Conservation (phyloP, 192 early-diverging fungal genomes). For the Phlyctochytrium bullatum region DNA sequence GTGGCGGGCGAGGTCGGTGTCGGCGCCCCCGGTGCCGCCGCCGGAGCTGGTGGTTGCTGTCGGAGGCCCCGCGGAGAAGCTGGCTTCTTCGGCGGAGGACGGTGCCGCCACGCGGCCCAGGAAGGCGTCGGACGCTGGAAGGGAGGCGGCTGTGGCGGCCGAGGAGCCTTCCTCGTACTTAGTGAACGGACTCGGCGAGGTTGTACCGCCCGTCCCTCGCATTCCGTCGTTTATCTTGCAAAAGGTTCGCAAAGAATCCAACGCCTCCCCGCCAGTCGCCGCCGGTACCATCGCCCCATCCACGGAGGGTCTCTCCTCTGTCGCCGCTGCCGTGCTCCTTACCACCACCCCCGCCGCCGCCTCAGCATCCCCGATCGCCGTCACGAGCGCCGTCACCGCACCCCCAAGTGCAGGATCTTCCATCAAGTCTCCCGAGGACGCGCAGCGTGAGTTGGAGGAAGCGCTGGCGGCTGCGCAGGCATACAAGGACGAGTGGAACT, state of each 20-base stretch:
- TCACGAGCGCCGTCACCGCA: too few relatives aligned
- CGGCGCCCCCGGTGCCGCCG: not conserved
- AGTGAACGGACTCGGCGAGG: too few relatives aligned
- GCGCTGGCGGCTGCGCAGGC: constrained; percentile 1
- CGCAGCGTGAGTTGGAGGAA: not conserved
- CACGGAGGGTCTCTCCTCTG: not conserved
- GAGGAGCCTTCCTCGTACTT: too few relatives aligned
- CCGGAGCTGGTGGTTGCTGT: too few relatives aligned
- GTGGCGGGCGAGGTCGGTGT: not conserved
- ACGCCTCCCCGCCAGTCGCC: too few relatives aligned
- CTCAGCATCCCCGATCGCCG: not conserved
- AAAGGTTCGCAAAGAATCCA: not conserved
- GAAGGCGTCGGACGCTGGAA: too few relatives aligned
- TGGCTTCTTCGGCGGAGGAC: not conserved
- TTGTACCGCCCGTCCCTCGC: not conserved
- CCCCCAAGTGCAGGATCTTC: too few relatives aligned
- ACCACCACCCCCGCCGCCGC: not conserved
- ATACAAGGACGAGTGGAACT: not conserved
- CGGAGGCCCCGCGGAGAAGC: not conserved
- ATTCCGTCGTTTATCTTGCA: not conserved
- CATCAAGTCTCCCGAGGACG: not conserved
- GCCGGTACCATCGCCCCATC: too few relatives aligned
- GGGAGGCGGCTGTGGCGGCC: too few relatives aligned
- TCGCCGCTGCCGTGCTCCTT: not conserved
- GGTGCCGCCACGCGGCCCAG: not conserved